Conservation (phyloP, 306 rosid species). For the Trifolium subterraneum region DNA sequence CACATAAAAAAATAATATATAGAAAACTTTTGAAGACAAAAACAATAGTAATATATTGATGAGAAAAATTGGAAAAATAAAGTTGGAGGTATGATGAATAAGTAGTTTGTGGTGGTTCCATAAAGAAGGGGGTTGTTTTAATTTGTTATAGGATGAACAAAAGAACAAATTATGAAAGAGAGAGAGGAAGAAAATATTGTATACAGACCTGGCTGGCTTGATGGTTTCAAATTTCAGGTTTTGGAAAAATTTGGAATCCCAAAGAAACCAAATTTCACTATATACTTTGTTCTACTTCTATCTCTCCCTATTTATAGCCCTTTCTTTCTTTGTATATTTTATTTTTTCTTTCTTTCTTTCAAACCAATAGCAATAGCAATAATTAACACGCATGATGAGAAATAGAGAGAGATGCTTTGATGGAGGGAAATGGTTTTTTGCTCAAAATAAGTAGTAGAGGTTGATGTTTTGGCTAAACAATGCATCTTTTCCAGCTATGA, state of each 20-base stretch:
- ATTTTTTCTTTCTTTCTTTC: constrained; percentile 20
- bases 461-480: constrained; percentile 55
- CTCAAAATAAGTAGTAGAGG: constrained; percentile 51
- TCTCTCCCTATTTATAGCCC: constrained; percentile 54
- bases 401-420: constrained; percentile 12
- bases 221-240: constrained; percentile 6
- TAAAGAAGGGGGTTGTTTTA: background rate
- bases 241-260: constrained; percentile 64
- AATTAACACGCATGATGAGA: background rate
- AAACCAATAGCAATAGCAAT: background rate
- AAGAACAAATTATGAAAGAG: background rate
- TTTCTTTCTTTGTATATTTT: constrained; percentile 55
- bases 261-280: constrained; percentile 57
- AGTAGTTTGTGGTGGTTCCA: constrained; percentile 2
- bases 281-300: constrained; percentile 48
- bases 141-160: constrained; percentile 10
- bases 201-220: constrained; percentile 44
- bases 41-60: constrained; percentile 19
- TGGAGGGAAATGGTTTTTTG: constrained; percentile 46
- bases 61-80: constrained; percentile 1
- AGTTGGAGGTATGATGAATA: background rate
- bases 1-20: background rate
- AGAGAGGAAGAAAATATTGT: background rate
- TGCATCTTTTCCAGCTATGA: constrained; percentile 61
- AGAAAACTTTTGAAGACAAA: background rate